Evolutionary conservation across 2,329 filamentous ascomycete genomes (phyloP), one percentile per base, ranked within the genome.

Genomic region (Pseudocercospora ulei): DNA sequence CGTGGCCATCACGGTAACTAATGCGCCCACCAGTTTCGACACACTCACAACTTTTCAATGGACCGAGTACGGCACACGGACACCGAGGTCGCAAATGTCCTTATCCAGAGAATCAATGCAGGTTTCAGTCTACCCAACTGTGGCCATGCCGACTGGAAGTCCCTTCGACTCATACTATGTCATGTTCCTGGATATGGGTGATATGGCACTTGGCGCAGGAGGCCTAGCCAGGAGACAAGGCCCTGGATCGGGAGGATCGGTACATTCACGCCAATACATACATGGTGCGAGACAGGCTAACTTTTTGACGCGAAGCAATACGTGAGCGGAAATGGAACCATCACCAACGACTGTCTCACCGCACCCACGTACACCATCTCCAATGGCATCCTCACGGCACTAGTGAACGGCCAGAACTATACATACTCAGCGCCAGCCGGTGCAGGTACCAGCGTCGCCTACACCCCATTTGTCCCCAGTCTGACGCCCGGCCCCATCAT

Each of bases 341-440:
- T 51, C n/a, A 53, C 52, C 5, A 55, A 56, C 28, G 54, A 58
- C 27, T 57, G 55, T 35, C 50, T 52, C 8, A 44, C 43, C 7
- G 48, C 48, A 6, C 54, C 54, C 2, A 47, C 56, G 14, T 57
- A 57, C 34, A 41, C 51, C 1, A 53, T 54, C 9, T 39, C 19
- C 8, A 47, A 48, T 18, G 55, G 55, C n/a, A 35, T 45, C 25
- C 44, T 58, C 4, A 55, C 50, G 6, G 52, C 54, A 2, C 55
- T 46, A 9, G 43, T 53, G 12, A 45, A 52, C 14, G 47, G 49
- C 12, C 43, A 41, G 4, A 38, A 41, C 6, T 58, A 55, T 27
- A 52, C 48, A 3, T 58, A 56, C 39, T 57, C 55, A 2, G 54
- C 55, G 3, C 36, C 43, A 9, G 18, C 53, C 4, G 49, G 47